A percentile compares a stretch with the other conserved stretches of the same genome.
phyloP scores from a whole-genome alignment of 352 stramenopile species.

The Aphanomyces cochlioides region DNA sequence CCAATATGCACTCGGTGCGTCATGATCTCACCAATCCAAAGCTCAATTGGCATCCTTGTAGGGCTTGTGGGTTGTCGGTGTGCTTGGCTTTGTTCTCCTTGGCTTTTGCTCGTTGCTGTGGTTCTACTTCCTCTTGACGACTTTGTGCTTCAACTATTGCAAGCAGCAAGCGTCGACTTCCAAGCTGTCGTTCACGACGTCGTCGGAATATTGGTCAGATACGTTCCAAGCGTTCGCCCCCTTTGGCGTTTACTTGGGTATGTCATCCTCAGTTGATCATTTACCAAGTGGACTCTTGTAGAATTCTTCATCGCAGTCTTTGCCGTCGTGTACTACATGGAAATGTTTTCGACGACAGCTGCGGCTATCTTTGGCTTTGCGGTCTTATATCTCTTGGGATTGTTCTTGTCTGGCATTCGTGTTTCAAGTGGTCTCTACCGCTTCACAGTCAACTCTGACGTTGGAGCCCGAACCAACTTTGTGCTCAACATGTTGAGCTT shows the following conservation, averaged over 20 bases:
- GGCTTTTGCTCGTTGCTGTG: slow-evolving; percentile 9
- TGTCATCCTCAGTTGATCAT: neutral
- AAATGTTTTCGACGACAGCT: slow-evolving; percentile 5
- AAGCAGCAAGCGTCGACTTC: slow-evolving; percentile 27
- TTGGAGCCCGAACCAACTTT: neutral
- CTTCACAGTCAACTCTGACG: slow-evolving; percentile 22
- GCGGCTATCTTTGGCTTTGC: neutral
- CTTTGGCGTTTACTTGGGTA: slow-evolving; percentile 23
- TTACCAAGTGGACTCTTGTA: neutral
- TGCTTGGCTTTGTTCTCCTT: slow-evolving; percentile 20
- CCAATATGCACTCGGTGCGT: slow-evolving; percentile 5
- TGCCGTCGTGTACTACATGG: slow-evolving; percentile 24
- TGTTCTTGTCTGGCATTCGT: slow-evolving; percentile 10
- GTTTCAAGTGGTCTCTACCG: slow-evolving; percentile 9
- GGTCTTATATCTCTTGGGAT: neutral
- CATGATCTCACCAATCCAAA: neutral
- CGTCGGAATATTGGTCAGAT: neutral
- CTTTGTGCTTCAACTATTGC: slow-evolving; percentile 29
- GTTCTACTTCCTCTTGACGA: slow-evolving; percentile 22
- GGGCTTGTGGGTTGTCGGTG: slow-evolving; percentile 15
- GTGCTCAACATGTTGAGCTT: slow-evolving; percentile 16
- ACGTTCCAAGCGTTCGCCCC: slow-evolving; percentile 3
- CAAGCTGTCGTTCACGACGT: slow-evolving; percentile 21
- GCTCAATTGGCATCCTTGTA: neutral
- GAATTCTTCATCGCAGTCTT: slow-evolving; percentile 26